phyloP scores from a whole-genome alignment of 169 alveolate species.

The Cryptosporidium canis region DNA sequence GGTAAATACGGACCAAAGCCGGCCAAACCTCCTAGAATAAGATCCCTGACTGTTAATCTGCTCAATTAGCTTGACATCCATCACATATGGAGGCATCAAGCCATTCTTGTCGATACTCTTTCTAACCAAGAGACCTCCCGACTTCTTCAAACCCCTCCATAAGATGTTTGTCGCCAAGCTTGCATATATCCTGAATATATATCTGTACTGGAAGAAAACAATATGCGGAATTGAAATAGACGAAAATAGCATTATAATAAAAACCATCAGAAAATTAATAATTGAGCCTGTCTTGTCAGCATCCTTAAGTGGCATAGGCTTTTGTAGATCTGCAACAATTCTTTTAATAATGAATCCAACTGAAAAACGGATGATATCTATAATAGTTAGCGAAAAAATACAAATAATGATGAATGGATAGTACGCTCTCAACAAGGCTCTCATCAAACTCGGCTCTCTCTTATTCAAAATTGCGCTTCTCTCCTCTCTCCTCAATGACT shows the following conservation, averaged over 20 bases:
- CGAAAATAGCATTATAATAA: conserved; percentile 27
- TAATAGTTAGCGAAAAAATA: conserved; percentile 12
- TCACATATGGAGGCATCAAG: conserved; percentile 16
- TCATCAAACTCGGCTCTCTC: conserved; percentile 65
- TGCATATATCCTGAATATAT: conserved; percentile 52
- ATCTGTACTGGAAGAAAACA: conserved; percentile 47
- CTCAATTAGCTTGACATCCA: conserved; percentile 11
- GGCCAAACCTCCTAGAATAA: neutral
- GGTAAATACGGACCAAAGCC: neutral
- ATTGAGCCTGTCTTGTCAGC: conserved; percentile 1
- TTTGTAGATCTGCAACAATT: conserved; percentile 51
- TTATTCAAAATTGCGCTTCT: neutral
- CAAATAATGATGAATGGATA: conserved; percentile 49
- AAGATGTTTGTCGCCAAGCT: conserved; percentile 52
- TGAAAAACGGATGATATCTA: conserved; percentile 53
- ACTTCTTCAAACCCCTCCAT: conserved; percentile 63
- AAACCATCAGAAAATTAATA: conserved; percentile 37
- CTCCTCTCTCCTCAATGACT: conserved; percentile 36
- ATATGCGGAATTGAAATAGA: conserved; percentile 61
- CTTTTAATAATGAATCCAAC: conserved; percentile 53
- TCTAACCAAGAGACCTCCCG: conserved; percentile 47
- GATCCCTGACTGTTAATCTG: neutral
- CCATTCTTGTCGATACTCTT: conserved; percentile 23
- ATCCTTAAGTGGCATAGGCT: conserved; percentile 49
- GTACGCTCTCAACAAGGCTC: conserved; percentile 50